Base-by-base conservation (phyloP, 1,284 basidiomycete species). In the Lentinula novae-zelandiae region DNA sequence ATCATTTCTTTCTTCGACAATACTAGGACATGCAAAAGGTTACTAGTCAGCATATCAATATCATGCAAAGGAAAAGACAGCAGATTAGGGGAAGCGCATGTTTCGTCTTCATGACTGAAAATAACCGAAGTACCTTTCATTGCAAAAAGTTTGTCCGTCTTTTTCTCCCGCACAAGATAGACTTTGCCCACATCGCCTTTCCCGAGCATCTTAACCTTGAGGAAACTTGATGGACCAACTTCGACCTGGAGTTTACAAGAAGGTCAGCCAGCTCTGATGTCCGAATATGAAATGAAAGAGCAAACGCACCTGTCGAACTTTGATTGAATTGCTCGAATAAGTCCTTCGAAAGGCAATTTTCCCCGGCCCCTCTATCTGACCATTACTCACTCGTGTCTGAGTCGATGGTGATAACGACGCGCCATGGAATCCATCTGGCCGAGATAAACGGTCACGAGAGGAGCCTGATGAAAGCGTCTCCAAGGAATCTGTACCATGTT, bases 1-100 rank as follows among this genome's bases (percentile, higher is more conserved):
- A 98, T 95, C 95, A 98, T 97, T 79, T 98, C 95, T 80, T 91
- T 93, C 79, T 98, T 98, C 57, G 93, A 96, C 52, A 98, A 79
- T 17, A 98, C 95, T 95, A 75, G 22, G 7, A 44, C 15, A 44
- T 67, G 69, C 60, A 68, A 64, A 65, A 54, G 20, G 8, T 20
- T 5, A 42, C 13, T 42, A 42, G 40, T 42, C 40, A 42, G 40
- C 40, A 6, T 15, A 42, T 15, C 40, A 42, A 46, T 8, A n/a
- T 46, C 5, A n/a, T 9, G 15, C 5, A 46, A 44, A 8, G 13
- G 42, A 17, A 44, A 17, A 20, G 20, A 20, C 7, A 3, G 12
- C 12, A 50, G 3, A 50, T 9, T 33, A 5, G 20, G n/a, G 17
- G 15, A 46, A 46, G n/a, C 9, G 15, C 15, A 15, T 15, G 15